Base-by-base conservation (phyloP, 208 protist species). In the Crithidia thermophila region DNA sequence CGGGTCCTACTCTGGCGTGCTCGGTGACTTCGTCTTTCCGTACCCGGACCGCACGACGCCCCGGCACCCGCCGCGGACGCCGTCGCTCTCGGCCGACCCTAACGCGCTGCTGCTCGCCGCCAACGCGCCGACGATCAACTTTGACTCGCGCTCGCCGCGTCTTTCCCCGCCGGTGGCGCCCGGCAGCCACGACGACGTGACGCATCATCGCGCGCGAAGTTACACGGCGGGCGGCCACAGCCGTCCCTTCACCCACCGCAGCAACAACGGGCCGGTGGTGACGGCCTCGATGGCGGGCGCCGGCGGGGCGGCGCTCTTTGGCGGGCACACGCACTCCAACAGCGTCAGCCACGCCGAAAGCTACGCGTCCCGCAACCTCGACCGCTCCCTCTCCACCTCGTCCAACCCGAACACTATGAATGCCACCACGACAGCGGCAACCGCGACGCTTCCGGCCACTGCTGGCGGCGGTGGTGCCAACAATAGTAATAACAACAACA, bases 141-240 rank as follows among this genome's bases (percentile, higher is more conserved):
- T 61, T 14, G 55, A 61, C 16, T 30, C 55, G 7, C 55, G 55
- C 23, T 61, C 55, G 0, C 55, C 39, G 11, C 55, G 55, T 13
- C 39, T 46, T 11, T 61, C 55, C 1, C 55, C 55, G 1, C 55
- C 55, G 16, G 39, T 23, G 1, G 16, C 8, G 8, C n/a, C n/a
- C n/a, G n/a, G n/a, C n/a, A n/a, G n/a, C n/a, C n/a, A n/a, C n/a
- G n/a, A n/a, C n/a, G n/a, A n/a, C n/a, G n/a, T n/a, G n/a, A n/a
- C n/a, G 11, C 55, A 53, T 47, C 20, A 52, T 5, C 56, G 66
- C 23, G 34, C 66, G 10, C 66, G 66, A 55, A 64, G 66, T 30
- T 65, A 57, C 66, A 65, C 66, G 3, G 55, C 50, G 7, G 46
- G 57, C 21, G 37, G 56, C n/a, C 45, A 59, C 40, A 18, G 40